Conservation (phyloP, 495 filamentous ascomycete genomes). For the Aspergillus nidulans region DNA sequence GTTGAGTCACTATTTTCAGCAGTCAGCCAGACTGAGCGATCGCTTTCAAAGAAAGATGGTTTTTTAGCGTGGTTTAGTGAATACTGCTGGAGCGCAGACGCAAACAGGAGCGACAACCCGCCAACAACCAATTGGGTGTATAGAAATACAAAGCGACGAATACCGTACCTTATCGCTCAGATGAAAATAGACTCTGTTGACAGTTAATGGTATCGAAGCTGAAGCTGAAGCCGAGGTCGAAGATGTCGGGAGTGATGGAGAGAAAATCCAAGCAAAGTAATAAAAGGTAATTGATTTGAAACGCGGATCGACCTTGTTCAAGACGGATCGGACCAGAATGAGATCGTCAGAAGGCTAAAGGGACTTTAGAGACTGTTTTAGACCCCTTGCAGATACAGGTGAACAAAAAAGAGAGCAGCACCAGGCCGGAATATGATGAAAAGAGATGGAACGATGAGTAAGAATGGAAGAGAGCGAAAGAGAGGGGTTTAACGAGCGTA, state of each 20-base stretch:
- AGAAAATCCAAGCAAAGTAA: background rate
- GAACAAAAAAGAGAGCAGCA: slow-evolving; percentile 22
- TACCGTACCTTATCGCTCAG: slow-evolving; percentile 10
- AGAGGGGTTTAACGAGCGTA: slow-evolving; percentile 13
- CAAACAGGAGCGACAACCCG: slow-evolving; percentile 10
- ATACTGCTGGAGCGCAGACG: slow-evolving; percentile 6
- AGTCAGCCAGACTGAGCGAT: slow-evolving; percentile 14
- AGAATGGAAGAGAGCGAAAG: slow-evolving; percentile 23
- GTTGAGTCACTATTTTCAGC: slow-evolving; percentile 1
- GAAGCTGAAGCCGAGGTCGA: slow-evolving; percentile 2
- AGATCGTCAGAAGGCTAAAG: slow-evolving; percentile 14
- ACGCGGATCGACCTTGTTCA: slow-evolving; percentile 13
- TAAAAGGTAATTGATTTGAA: slow-evolving; percentile 9
- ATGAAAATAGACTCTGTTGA: slow-evolving; percentile 9
- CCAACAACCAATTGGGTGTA: background rate
- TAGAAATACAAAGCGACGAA: background rate
- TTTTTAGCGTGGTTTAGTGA: slow-evolving; percentile 4
- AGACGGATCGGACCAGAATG: slow-evolving; percentile 14
- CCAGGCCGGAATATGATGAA: slow-evolving; percentile 32
- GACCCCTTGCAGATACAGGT: slow-evolving; percentile 24
- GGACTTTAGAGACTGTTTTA: slow-evolving; percentile 15
- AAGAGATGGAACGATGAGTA: slow-evolving; percentile 13
- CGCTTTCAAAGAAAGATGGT: slow-evolving; percentile 3
- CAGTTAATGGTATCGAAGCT: slow-evolving; percentile 3
- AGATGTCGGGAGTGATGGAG: background rate